A percentile compares a stretch with the other conserved stretches of the same genome.
Conservation (phyloP, 2,329 filamentous ascomycete genomes). For the Paecilomyces niveus region DNA sequence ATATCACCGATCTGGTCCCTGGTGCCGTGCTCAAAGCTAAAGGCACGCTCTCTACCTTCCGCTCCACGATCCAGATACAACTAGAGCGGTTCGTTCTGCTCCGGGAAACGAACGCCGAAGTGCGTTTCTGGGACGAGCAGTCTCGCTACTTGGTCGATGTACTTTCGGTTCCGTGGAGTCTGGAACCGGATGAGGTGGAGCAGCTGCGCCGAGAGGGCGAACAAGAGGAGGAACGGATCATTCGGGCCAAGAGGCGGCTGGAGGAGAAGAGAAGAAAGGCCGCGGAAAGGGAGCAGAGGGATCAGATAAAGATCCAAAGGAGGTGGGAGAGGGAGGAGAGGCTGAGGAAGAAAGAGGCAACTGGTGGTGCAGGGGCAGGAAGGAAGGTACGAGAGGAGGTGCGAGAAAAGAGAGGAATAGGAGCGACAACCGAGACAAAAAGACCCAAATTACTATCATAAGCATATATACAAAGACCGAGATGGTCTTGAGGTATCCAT, state of each 20-base stretch:
- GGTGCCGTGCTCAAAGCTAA: constrained; percentile 51
- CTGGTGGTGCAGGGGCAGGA: constrained; percentile 22
- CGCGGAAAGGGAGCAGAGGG: constrained; percentile 24
- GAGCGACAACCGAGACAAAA: constrained; percentile 9
- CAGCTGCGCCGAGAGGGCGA: constrained; percentile 36
- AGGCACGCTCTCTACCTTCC: constrained; percentile 48
- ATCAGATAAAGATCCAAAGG: constrained; percentile 16
- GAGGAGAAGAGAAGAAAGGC: constrained; percentile 17
- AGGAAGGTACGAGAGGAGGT: constrained; percentile 7
- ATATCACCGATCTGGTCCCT: constrained; percentile 39
- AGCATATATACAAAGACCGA: neutral
- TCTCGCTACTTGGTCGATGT: constrained; percentile 44
- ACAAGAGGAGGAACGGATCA: constrained; percentile 29
- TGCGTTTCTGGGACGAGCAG: constrained; percentile 45
- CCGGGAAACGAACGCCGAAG: constrained; percentile 48
- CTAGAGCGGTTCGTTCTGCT: constrained; percentile 47
- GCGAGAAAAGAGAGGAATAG: constrained; percentile 5
- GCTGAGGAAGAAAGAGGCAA: constrained; percentile 27
- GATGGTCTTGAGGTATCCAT: neutral
- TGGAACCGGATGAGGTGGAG: constrained; percentile 39
- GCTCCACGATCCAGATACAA: constrained; percentile 45
- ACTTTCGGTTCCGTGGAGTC: constrained; percentile 47
- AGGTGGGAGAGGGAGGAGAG: constrained; percentile 35
- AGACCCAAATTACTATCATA: constrained; percentile 2
- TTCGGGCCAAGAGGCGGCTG: constrained; percentile 29